Percentiles rank a stretch among this genome's conserved stretches.
Evolutionary conservation across 1,284 basidiomycete genomes (phyloP).

Genomic region (Puccinia triticina): DNA sequence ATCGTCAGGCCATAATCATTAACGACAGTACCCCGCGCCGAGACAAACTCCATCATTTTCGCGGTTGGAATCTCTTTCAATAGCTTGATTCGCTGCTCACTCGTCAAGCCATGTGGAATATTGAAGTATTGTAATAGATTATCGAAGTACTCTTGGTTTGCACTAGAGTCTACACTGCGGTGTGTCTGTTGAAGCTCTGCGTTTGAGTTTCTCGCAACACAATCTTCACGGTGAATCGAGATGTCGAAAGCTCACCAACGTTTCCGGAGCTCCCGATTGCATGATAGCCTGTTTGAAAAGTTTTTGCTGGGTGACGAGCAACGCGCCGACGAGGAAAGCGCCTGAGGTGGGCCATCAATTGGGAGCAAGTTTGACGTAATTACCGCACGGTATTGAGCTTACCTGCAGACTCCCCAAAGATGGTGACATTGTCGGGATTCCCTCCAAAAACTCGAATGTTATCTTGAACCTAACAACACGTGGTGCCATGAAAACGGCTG

Average conservation of each 20-base stretch:
- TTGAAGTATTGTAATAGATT: constrained; percentile 8
- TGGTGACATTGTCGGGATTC: constrained; percentile 46
- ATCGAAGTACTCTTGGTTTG: constrained; percentile 21
- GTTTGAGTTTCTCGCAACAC: background rate
- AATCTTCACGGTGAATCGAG: background rate
- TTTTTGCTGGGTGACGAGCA: constrained; percentile 37
- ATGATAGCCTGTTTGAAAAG: constrained; percentile 47
- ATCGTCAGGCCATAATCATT: constrained; percentile 45
- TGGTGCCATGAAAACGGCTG: background rate
- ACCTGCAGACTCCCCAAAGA: constrained; percentile 50
- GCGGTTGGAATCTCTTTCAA: constrained; percentile 22
- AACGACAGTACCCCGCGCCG: constrained; percentile 6
- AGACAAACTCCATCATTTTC: constrained; percentile 23
- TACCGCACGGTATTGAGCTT: background rate
- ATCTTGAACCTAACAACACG: constrained; percentile 32
- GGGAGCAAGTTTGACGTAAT: background rate
- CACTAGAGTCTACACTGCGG: background rate
- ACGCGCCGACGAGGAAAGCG: constrained; percentile 31
- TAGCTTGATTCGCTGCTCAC: constrained; percentile 10
- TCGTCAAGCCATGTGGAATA: constrained; percentile 9
- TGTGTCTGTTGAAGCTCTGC: constrained; percentile 6
- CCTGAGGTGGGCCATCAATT: constrained; percentile 26
- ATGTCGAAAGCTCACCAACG: constrained; percentile 2
- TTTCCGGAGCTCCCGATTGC: constrained; percentile 43
- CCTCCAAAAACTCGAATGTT: constrained; percentile 47